A percentile compares a stretch with the other conserved stretches of the same genome.
Evolutionary conservation across 1,139 yeast species (phyloP).

Genomic region (Saccharomycopsis hybrid): DNA sequence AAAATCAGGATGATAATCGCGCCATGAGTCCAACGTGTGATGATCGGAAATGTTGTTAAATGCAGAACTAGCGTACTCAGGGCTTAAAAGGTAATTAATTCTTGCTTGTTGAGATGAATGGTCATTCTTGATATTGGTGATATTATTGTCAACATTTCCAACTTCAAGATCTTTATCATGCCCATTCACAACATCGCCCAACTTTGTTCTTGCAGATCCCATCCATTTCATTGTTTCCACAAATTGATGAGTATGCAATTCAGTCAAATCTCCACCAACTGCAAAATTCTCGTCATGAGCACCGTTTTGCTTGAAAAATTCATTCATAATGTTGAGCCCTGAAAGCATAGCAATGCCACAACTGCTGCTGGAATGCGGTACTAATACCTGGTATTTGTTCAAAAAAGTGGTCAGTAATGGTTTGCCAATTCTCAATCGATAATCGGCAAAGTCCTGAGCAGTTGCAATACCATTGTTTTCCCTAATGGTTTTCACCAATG

Average conservation of each 20-base stretch:
- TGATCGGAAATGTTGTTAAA: conserved; percentile 42
- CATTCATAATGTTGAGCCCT: conserved; percentile 58
- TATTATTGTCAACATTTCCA: conserved; percentile 14
- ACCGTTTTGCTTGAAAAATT: conserved; percentile 32
- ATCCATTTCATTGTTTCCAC: conserved; percentile 93
- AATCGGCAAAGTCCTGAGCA: conserved; percentile 55
- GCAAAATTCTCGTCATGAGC: conserved; percentile 24
- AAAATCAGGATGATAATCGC: conserved; percentile 70
- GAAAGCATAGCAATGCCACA: conserved; percentile 78
- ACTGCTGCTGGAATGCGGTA: conserved; percentile 65
- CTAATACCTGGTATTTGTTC: conserved; percentile 47
- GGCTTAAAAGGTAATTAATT: conserved; percentile 32
- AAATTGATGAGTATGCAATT: conserved; percentile 55
- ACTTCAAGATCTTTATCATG: conserved; percentile 24
- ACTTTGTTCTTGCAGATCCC: conserved; percentile 73
- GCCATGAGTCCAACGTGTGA: conserved; percentile 57
- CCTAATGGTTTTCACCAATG: conserved; percentile 41
- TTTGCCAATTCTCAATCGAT: conserved; percentile 46
- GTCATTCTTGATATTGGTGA: conserved; percentile 14
- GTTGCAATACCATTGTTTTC: conserved; percentile 57
- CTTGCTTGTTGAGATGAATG: conserved; percentile 22
- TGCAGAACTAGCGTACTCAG: conserved; percentile 53
- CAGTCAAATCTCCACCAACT: conserved; percentile 37
- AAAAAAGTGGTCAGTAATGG: conserved; percentile 47
- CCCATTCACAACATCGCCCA: conserved; percentile 50